Evolutionary conservation across 768 basidiomycete genomes (phyloP), one percentile per base, ranked within the genome.

Genomic region (Kwoniella newhampshirensis): DNA sequence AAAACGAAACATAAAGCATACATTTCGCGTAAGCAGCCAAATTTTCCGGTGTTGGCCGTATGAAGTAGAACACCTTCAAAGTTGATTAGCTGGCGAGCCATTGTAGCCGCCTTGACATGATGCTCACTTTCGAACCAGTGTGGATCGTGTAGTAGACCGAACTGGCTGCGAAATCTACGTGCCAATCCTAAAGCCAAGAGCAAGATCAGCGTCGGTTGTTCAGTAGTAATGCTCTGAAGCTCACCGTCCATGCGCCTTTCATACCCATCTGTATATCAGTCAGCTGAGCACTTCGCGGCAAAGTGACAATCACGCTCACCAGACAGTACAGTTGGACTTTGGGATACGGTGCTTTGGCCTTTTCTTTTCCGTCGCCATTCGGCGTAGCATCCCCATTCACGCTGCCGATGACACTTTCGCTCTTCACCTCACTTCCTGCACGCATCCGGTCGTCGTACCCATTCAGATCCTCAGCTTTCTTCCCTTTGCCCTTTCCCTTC

Each of bases 71-170:
- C 18, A 88, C 81, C 88, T 94, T 73, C n/a, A 15, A 8, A 51
- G 30, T 23, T 27, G 7, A 18, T 55, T 28, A 42, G 25, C 21
- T 39, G 6, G n/a, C n/a, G n/a, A n/a, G n/a, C n/a, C n/a, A n/a
- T n/a, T n/a, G n/a, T n/a, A 49, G 3, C 36, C 41, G 23, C 13
- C 37, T 25, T 21, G 32, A 25, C 49, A 2, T 21, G 21, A 40
- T 49, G 39, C 79, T 44, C 63, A 86, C 93, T 83, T 91, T 96
- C 54, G 85, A 81, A 25, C 92, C 92, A 40, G 80, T 82, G 18
- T 96, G 81, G 58, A 99, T 86, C 66, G 97, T 92, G 70, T 98
- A 98, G 76, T 94, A 98, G n/a, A 93, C 94, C 1, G 89, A 94
- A 1, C 89, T 92, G 0, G 92, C 96, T 20, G 94, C 94, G 73